Conservation (phyloP, 768 basidiomycete species). For the Gelatoporia subvermispora region DNA sequence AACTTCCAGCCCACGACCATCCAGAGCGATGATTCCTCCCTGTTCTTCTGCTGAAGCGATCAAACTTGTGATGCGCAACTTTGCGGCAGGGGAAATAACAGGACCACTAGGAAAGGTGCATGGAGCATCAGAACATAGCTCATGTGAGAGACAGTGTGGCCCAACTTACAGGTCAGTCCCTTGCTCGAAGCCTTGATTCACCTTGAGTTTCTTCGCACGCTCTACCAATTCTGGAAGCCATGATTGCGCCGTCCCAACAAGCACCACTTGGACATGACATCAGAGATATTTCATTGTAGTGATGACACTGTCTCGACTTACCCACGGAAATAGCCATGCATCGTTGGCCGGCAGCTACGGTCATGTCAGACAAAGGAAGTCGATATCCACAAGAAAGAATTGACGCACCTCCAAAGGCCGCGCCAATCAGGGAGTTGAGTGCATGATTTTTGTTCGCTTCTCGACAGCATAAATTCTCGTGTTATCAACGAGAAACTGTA, state of each 20-base stretch:
- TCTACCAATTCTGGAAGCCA: conserved; percentile 89
- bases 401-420: conserved; percentile 77
- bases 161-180: conserved; percentile 72
- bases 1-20: conserved; percentile 71
- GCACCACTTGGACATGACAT: conserved; percentile 43
- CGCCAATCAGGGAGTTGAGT: conserved; percentile 87
- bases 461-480: conserved; percentile 11
- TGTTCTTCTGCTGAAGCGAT: conserved; percentile 72
- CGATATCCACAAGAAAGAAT: conserved; percentile 13
- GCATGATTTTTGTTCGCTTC: conserved; percentile 88
- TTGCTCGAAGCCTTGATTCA: conserved; percentile 87
- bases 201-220: conserved; percentile 72
- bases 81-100: conserved; percentile 78
- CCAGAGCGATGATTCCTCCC: conserved; percentile 83
- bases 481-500: not conserved
- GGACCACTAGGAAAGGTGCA: conserved; percentile 49
- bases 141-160: not conserved
- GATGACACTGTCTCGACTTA: conserved; percentile 28
- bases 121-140: not conserved
- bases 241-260: conserved; percentile 72
- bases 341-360: conserved; percentile 85
- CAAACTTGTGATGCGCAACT: conserved; percentile 66
- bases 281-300: not conserved
- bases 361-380: too few relatives aligned
- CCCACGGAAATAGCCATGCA: conserved; percentile 97